Evolutionary conservation across 116 monocot species (phyloP).

Genomic region (Papilionanthe hybrid): DNA sequence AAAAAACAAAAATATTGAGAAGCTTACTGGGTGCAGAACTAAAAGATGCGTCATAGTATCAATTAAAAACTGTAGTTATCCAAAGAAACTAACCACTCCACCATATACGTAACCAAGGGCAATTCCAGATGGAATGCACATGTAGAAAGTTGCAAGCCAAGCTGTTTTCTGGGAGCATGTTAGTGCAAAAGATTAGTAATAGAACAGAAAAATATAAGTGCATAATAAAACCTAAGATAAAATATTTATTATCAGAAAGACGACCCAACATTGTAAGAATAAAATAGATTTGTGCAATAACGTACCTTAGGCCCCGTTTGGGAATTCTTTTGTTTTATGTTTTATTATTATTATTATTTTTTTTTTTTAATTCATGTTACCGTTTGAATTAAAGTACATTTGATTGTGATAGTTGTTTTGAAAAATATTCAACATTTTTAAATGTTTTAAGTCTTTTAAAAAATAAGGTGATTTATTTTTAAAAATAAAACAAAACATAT

Average conservation of each 20-base stretch:
- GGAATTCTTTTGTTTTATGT: too few relatives aligned
- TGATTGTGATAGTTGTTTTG: too few relatives aligned
- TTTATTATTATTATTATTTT: too few relatives aligned
- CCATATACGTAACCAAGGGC: slow-evolving; percentile 98
- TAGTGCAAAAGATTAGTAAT: not conserved
- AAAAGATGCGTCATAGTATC: not conserved
- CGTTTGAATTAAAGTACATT: too few relatives aligned
- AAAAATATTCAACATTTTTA: too few relatives aligned
- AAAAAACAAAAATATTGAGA: not conserved
- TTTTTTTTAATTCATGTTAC: too few relatives aligned
- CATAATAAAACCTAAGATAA: not conserved
- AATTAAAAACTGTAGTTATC: not conserved
- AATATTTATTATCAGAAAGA: not conserved
- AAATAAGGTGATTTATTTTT: too few relatives aligned
- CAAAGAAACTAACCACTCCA: slow-evolving; percentile 69
- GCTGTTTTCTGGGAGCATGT: slow-evolving; percentile 72
- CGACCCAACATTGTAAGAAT: not conserved
- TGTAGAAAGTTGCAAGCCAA: slow-evolving; percentile 92
- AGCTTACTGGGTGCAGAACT: not conserved
- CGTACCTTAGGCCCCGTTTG: not conserved
- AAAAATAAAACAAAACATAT: too few relatives aligned
- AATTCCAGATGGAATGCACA: slow-evolving; percentile 98
- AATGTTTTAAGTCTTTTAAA: too few relatives aligned
- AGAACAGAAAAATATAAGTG: not conserved
- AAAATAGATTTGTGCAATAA: not conserved